phyloP scores from a whole-genome alignment of 2,329 filamentous ascomycete species.

The Trichoderma breve region DNA sequence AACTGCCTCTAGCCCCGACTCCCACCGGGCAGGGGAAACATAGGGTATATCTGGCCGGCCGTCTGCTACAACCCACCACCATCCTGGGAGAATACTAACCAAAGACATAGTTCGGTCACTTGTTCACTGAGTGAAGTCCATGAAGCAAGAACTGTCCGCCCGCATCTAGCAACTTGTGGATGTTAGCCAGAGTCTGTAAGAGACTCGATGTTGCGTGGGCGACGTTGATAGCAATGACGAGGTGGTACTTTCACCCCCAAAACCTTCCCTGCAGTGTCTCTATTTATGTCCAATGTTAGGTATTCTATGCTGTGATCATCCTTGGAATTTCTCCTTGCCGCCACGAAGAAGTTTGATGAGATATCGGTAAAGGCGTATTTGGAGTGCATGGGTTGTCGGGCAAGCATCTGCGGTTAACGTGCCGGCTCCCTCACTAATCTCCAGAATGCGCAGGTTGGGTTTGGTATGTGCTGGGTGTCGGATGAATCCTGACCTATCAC shows the following conservation, averaged over 20 bases:
- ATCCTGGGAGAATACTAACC: not conserved
- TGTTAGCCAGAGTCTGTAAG: not conserved
- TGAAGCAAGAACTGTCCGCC: not conserved
- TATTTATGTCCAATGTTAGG: not conserved
- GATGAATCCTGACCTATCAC: not conserved
- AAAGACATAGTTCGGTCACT: not conserved
- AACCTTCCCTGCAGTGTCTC: not conserved
- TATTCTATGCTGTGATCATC: not conserved
- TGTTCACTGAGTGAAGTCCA: not conserved
- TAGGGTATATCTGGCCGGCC: not conserved
- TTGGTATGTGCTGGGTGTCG: no score
- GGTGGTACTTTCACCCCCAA: not conserved
- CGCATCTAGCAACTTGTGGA: no score
- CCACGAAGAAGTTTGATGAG: not conserved
- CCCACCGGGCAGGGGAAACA: not conserved
- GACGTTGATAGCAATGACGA: not conserved
- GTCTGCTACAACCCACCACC: not conserved
- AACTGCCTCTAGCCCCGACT: not conserved
- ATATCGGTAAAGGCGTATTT: no score
- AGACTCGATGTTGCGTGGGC: not conserved
- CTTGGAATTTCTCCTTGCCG: not conserved
- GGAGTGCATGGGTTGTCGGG: no score
- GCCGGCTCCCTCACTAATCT: no score
- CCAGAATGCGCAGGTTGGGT: no score
- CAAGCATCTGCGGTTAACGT: no score